Conservation (phyloP, 371 early-diverging fungal species). For the Nosema muscidifuracis region DNA sequence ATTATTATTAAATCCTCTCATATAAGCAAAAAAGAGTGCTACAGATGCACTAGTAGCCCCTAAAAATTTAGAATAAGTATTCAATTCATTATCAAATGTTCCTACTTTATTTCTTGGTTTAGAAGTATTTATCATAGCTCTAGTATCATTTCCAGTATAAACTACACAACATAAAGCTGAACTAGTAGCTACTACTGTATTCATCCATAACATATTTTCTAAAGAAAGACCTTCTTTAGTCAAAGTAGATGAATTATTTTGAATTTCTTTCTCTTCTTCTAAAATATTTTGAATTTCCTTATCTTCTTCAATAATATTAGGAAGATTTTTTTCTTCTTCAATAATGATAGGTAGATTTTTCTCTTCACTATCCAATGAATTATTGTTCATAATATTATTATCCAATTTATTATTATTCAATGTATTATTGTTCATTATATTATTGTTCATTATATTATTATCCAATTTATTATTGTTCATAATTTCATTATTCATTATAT, state of each 20-base stretch:
- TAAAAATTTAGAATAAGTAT: constrained; percentile 70
- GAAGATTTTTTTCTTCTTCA: constrained; percentile 18
- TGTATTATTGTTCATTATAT: too few species aligned
- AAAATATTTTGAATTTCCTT: constrained; percentile 29
- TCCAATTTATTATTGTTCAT: too few species aligned
- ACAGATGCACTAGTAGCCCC: constrained; percentile 32
- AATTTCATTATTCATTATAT: too few species aligned
- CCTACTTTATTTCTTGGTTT: constrained; percentile 89
- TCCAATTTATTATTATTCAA: too few species aligned
- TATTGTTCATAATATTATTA: too few species aligned
- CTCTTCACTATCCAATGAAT: too few species aligned
- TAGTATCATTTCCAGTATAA: constrained; percentile 90
- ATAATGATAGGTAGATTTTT: too few species aligned
- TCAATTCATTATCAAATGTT: constrained; percentile 81
- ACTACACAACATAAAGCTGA: constrained; percentile 79
- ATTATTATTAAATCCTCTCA: constrained; percentile 75
- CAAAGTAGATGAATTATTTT: too few species aligned
- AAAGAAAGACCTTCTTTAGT: constrained; percentile 67
- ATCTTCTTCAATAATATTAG: constrained; percentile 11
- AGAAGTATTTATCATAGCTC: constrained; percentile 92
- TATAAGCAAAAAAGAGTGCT: constrained; percentile 75
- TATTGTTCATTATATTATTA: too few species aligned
- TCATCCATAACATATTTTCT: constrained; percentile 93
- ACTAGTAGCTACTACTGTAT: constrained; percentile 89
- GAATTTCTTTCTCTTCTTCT: constrained; percentile 50